A percentile compares a stretch with the other conserved stretches of the same genome.
phyloP scores from a whole-genome alignment of 23 red algal species.

The Agarophyton chilense region DNA sequence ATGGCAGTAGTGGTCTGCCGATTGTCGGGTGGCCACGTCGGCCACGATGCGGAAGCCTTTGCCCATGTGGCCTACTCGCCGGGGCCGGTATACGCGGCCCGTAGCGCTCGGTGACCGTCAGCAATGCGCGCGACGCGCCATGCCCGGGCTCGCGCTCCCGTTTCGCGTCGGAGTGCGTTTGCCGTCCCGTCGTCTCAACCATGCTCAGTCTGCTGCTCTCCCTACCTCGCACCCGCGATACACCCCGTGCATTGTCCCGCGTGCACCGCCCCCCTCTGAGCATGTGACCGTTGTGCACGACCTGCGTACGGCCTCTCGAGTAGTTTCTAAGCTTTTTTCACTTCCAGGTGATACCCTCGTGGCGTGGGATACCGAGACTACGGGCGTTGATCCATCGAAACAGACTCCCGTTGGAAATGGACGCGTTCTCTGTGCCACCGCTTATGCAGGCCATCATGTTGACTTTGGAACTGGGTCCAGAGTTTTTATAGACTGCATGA shows the following conservation, averaged over 20 bases:
- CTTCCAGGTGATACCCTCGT: constrained; percentile 32
- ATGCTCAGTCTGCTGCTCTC: neutral
- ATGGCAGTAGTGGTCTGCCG: neutral
- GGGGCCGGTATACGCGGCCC: too few species aligned
- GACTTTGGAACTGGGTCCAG: constrained; percentile 72
- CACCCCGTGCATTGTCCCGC: neutral
- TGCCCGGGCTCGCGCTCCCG: neutral
- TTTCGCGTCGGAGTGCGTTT: neutral
- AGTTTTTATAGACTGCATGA: constrained; percentile 79
- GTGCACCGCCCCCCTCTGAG: neutral
- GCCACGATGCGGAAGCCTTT: neutral
- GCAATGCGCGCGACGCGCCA: constrained; percentile 1
- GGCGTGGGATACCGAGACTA: constrained; percentile 96
- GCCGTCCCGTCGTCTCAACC: neutral
- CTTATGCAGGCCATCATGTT: constrained; percentile 69
- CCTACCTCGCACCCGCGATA: neutral
- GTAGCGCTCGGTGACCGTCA: too few species aligned
- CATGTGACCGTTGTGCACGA: constrained; percentile 48
- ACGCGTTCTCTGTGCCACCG: constrained; percentile 79
- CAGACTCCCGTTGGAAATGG: constrained; percentile 76
- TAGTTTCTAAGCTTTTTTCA: constrained; percentile 5
- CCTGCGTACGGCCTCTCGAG: neutral
- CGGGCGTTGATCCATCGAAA: constrained; percentile 57
- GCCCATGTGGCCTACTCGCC: neutral
- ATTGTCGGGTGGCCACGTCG: neutral